Percentiles rank a stretch among this genome's conserved stretches.
These are phyloP conservation scores for Trifolium fragiferum DNA, from an alignment of 306 rosid species.

Conservation along the genomic window DNA sequence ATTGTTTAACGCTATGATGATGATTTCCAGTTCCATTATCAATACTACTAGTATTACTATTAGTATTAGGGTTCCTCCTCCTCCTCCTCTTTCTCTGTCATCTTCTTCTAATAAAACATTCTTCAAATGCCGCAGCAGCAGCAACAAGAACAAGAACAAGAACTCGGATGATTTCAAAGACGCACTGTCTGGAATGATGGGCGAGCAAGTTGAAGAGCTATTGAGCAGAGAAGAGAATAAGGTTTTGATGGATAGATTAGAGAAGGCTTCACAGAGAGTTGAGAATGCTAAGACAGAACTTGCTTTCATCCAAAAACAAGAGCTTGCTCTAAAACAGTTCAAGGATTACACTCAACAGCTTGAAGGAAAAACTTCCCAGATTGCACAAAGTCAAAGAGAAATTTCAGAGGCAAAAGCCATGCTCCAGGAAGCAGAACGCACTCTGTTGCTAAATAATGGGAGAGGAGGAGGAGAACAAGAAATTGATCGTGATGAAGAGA, in stretches of 20 bases:
- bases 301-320: slow-evolving; percentile 11
- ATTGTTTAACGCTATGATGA: not conserved
- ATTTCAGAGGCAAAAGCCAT: slow-evolving; percentile 71
- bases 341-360: slow-evolving; percentile 11
- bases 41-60: too few relatives aligned
- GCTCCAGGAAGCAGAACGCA: slow-evolving; percentile 77
- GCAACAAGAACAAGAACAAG: not conserved
- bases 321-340: not conserved
- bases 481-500: slow-evolving; percentile 31
- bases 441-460: slow-evolving; percentile 50
- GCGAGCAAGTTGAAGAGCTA: not conserved
- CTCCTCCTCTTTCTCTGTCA: not conserved
- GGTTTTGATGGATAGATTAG: not conserved
- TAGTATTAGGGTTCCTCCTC: not conserved
- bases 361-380: slow-evolving; percentile 43
- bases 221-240: slow-evolving; percentile 15
- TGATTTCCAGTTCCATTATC: not conserved
- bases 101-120: not conserved
- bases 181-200: not conserved
- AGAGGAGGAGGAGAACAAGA: slow-evolving; percentile 35
- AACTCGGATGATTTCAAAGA: slow-evolving; percentile 1
- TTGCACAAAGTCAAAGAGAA: slow-evolving; percentile 82
- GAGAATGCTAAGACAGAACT: slow-evolving; percentile 4
- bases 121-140: not conserved
- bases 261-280: slow-evolving; percentile 15